These are phyloP conservation scores for Amoeboaphelidium protococcarum DNA, from an alignment of 371 early-diverging fungal genomes.

Conservation along the genomic window DNA sequence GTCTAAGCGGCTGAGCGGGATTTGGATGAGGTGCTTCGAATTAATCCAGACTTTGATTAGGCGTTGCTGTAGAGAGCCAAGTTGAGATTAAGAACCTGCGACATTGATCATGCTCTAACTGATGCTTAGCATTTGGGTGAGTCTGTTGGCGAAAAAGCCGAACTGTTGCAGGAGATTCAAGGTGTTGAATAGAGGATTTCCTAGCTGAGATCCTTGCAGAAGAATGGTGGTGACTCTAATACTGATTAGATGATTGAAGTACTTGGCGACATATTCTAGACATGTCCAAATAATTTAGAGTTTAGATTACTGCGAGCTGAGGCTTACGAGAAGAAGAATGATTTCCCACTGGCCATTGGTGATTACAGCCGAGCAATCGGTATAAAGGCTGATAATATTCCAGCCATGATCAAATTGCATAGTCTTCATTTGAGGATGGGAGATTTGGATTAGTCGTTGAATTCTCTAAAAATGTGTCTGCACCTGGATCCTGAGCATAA, in stretches of 20 bases:
- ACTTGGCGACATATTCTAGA: background rate
- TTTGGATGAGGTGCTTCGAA: background rate
- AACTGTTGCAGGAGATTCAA: background rate
- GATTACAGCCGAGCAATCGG: background rate
- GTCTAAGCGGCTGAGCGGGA: background rate
- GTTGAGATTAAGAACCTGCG: background rate
- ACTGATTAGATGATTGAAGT: background rate
- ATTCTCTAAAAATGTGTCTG: background rate
- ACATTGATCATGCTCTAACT: background rate
- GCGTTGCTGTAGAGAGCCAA: background rate
- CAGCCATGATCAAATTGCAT: background rate
- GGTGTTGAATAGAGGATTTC: no score
- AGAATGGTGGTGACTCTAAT: background rate
- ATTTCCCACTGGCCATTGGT: background rate
- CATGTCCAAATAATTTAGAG: background rate
- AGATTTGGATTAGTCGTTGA: background rate
- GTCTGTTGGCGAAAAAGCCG: background rate
- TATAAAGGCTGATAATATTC: background rate
- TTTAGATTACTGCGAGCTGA: background rate
- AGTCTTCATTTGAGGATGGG: background rate
- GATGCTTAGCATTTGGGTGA: background rate
- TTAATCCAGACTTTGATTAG: background rate
- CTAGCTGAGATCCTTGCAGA: no score
- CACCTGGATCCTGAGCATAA: background rate
- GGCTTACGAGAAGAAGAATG: background rate